Evolutionary conservation across 1,139 yeast genomes (phyloP).

Genomic region (Kurtzmaniella quercitrusa): DNA sequence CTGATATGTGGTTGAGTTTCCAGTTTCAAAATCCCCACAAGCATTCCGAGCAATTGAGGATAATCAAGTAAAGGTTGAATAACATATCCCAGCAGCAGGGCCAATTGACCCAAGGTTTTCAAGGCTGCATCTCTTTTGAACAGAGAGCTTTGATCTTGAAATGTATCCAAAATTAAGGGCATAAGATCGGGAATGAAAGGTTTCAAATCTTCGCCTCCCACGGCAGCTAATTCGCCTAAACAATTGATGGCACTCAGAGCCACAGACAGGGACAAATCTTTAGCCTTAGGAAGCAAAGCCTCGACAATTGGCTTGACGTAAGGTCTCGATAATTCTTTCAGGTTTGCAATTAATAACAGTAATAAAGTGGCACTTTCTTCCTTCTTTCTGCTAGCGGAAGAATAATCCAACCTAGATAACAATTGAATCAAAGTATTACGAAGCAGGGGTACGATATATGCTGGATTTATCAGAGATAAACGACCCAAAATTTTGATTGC

Average conservation of each 20-base stretch:
- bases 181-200: constrained; percentile 71
- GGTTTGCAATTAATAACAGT: constrained; percentile 68
- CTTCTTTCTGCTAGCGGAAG: constrained; percentile 68
- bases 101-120: constrained; percentile 79
- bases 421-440: constrained; percentile 83
- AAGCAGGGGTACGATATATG: constrained; percentile 89
- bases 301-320: constrained; percentile 87
- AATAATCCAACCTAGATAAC: constrained; percentile 78
- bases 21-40: constrained; percentile 75
- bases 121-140: constrained; percentile 87
- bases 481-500: constrained; percentile 81
- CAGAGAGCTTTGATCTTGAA: constrained; percentile 87
- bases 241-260: constrained; percentile 84
- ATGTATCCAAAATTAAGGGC: constrained; percentile 83
- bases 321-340: constrained; percentile 79
- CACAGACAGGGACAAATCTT: constrained; percentile 70
- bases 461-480: constrained; percentile 83
- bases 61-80: constrained; percentile 89
- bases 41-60: constrained; percentile 79
- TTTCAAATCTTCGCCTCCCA: constrained; percentile 80
- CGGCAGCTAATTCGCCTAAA: constrained; percentile 85
- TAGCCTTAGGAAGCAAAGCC: constrained; percentile 72
- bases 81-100: constrained; percentile 91
- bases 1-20: constrained; percentile 72
- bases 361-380: constrained; percentile 84